phyloP scores from a whole-genome alignment of 1,139 yeast genomes.

The Sugiyamaella japonica region DNA sequence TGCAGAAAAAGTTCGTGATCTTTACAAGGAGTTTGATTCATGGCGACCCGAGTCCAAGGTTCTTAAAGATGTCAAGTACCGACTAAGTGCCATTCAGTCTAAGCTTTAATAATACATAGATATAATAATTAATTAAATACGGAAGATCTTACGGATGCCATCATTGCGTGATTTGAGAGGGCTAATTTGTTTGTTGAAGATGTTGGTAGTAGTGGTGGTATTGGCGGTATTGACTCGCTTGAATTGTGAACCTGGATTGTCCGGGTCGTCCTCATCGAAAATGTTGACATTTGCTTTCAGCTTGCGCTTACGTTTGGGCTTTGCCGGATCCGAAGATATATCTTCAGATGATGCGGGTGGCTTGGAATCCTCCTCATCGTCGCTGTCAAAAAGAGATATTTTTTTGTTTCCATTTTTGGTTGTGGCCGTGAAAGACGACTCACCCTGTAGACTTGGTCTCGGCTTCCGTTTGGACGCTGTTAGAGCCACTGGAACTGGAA shows the following conservation, averaged over 20 bases:
- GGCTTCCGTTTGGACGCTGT: constrained; percentile 13
- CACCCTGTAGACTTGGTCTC: constrained; percentile 18
- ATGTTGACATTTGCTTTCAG: constrained; percentile 23
- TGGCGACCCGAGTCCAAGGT: constrained; percentile 88
- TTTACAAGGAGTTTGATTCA: constrained; percentile 68
- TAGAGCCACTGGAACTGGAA: too few species aligned
- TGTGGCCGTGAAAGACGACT: constrained; percentile 20
- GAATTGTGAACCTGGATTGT: constrained; percentile 29
- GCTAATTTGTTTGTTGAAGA: constrained; percentile 25
- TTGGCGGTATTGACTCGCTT: constrained; percentile 21
- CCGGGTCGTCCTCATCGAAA: constrained; percentile 27
- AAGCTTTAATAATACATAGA: constrained; percentile 25
- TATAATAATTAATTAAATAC: constrained; percentile 13
- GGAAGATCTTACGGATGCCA: constrained; percentile 23
- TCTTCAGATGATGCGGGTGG: constrained; percentile 5
- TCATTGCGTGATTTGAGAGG: constrained; percentile 28
- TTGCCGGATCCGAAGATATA: constrained; percentile 1
- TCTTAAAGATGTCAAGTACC: constrained; percentile 76
- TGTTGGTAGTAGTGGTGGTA: constrained; percentile 10
- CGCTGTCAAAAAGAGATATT: constrained; percentile 27
- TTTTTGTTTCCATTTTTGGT: constrained; percentile 25
- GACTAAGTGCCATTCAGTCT: constrained; percentile 62
- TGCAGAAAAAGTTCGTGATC: constrained; percentile 55
- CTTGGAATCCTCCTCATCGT: constrained; percentile 15
- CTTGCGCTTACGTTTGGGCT: constrained; percentile 24